Conservation (phyloP, 208 protist species). For the Trypanosoma grayi region DNA sequence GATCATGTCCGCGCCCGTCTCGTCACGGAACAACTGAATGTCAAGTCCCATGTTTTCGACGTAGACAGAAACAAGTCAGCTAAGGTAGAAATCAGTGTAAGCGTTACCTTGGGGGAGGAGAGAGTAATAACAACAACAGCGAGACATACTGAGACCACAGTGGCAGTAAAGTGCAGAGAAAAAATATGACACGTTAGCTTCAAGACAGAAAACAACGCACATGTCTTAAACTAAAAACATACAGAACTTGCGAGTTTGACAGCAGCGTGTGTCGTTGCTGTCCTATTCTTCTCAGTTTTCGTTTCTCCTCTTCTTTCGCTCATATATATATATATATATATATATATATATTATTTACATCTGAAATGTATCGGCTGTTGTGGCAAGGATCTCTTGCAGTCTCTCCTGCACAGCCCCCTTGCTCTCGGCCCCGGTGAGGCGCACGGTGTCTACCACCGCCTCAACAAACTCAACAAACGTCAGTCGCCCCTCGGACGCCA, state of each 20-base stretch:
- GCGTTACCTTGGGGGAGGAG: no score
- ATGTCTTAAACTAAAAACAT: conserved; percentile 17
- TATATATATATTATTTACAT: no score
- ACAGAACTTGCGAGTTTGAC: no score
- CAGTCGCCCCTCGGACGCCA: conserved; percentile 36
- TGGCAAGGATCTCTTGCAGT: conserved; percentile 13
- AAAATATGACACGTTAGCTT: no score
- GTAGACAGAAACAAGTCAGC: conserved; percentile 1
- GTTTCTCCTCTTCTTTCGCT: conserved; percentile 4
- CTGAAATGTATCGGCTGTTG: no score
- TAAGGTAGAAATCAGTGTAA: no score
- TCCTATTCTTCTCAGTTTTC: not conserved
- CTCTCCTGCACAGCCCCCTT: conserved; percentile 8
- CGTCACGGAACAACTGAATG: conserved; percentile 95
- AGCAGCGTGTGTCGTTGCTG: not conserved
- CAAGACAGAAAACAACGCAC: no score
- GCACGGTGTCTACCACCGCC: conserved; percentile 34
- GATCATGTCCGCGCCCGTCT: conserved; percentile 92
- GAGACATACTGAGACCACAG: no score
- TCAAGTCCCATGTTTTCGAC: conserved; percentile 89
- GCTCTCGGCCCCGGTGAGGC: conserved; percentile 20
- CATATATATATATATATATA: conserved; percentile 14
- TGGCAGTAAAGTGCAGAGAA: no score
- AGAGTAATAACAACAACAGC: conserved; percentile 7
- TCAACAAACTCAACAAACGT: conserved; percentile 84